Conservation (phyloP, 148 eudicot species). For the Talinum fruticosum region DNA sequence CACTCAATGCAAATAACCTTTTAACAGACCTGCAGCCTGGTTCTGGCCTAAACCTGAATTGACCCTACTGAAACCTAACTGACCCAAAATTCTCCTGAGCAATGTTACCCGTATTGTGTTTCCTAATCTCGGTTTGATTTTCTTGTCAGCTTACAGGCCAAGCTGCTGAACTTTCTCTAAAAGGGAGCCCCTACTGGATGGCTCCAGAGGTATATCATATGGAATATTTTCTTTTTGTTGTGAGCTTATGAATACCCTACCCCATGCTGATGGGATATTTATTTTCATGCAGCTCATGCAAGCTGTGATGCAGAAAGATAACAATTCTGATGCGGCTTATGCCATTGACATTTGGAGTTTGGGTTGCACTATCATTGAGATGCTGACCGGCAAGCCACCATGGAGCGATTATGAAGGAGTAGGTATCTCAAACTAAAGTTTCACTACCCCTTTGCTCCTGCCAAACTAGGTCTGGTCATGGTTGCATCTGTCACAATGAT, state of each 20-base stretch:
- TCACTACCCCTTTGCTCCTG: not conserved
- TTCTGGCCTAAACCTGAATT: not conserved
- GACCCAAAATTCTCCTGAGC: not conserved
- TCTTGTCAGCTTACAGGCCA: constrained; percentile 66
- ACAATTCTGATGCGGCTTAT: constrained; percentile 62
- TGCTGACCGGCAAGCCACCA: constrained; percentile 91
- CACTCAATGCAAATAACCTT: not conserved
- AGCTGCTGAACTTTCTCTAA: constrained; percentile 66
- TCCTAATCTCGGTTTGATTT: constrained; percentile 13
- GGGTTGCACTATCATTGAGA: constrained; percentile 94
- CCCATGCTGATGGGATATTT: constrained; percentile 19
- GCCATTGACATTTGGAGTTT: constrained; percentile 98
- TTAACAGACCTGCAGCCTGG: not conserved
- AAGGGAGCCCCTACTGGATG: constrained; percentile 98
- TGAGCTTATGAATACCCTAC: not conserved
- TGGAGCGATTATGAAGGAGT: constrained; percentile 95
- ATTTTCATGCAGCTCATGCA: constrained; percentile 69
- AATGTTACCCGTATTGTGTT: not conserved
- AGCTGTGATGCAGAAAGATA: constrained; percentile 58
- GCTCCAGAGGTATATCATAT: constrained; percentile 81
- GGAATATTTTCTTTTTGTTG: not conserved
- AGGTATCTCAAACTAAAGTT: constrained; percentile 25
- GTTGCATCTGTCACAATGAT: not conserved
- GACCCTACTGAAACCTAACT: not conserved
- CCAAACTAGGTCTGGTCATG: not conserved